Evolutionary conservation across 2,329 filamentous ascomycete genomes (phyloP).

Genomic region (Fusarium sp.): DNA sequence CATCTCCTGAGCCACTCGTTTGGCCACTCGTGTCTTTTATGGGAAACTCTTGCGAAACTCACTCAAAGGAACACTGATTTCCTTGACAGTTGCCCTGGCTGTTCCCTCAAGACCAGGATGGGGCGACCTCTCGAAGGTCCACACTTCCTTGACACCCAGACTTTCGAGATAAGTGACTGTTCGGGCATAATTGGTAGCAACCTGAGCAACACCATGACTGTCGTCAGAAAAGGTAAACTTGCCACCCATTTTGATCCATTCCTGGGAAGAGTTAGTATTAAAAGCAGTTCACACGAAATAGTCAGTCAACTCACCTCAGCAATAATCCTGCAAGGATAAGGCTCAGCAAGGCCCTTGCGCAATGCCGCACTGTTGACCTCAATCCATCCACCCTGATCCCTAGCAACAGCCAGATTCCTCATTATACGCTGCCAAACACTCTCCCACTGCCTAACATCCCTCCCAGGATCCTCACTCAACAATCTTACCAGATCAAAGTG

Average conservation of each 20-base stretch:
- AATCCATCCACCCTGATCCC: conserved; percentile 82
- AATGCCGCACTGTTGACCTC: conserved; percentile 92
- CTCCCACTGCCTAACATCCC: conserved; percentile 70
- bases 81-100: conserved; percentile 56
- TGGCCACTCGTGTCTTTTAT: conserved; percentile 1
- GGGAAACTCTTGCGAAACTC: conserved; percentile 56
- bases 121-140: conserved; percentile 64
- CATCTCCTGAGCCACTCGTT: not conserved
- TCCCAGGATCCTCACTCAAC: conserved; percentile 77
- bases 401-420: conserved; percentile 81
- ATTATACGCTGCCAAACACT: conserved; percentile 81
- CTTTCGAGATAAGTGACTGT: conserved; percentile 79
- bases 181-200: conserved; percentile 85
- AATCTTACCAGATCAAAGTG: conserved; percentile 95
- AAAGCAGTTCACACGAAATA: not conserved
- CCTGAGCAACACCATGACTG: conserved; percentile 89
- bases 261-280: conserved; percentile 59
- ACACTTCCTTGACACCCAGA: conserved; percentile 75
- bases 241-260: conserved; percentile 80
- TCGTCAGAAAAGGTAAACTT: conserved; percentile 95
- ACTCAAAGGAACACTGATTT: conserved; percentile 61
- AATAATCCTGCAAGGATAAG: conserved; percentile 86
- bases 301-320: conserved; percentile 72
- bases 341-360: conserved; percentile 90
- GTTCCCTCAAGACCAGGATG: conserved; percentile 50